A percentile compares a stretch with the other conserved stretches of the same genome.
These are phyloP conservation scores for Jackrogersella multiformis DNA, from an alignment of 495 filamentous ascomycete species.

Conservation along the genomic window DNA sequence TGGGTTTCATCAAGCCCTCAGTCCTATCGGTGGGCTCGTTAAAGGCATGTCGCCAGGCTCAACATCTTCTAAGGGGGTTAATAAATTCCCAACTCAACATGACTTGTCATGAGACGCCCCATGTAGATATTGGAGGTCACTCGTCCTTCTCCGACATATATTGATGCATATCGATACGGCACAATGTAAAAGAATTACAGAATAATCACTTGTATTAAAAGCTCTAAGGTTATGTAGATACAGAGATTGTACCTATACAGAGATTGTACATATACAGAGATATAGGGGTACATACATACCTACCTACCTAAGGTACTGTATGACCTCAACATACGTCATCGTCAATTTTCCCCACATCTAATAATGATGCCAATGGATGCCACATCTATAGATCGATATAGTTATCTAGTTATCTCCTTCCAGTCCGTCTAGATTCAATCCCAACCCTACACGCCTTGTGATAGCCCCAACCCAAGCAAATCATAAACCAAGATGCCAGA, in stretches of 20 bases:
- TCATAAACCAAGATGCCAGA: conserved; percentile 36
- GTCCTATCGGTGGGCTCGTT: background rate
- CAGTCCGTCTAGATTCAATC: background rate
- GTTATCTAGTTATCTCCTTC: background rate
- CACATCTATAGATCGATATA: no score
- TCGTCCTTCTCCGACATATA: background rate
- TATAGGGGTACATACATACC: background rate
- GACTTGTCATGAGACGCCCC: no score
- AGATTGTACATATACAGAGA: no score
- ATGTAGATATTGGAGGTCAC: no score
- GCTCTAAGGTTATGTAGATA: no score
- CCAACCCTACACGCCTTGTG: background rate
- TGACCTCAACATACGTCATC: conserved; percentile 44
- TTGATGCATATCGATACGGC: no score
- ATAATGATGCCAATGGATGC: background rate
- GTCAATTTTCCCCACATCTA: conserved; percentile 21
- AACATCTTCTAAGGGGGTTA: background rate
- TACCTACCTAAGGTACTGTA: no score
- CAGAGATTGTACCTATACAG: no score
- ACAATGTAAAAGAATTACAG: no score
- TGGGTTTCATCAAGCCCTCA: background rate
- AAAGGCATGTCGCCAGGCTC: background rate
- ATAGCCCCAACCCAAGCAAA: background rate
- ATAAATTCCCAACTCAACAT: background rate
- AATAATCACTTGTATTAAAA: background rate